phyloP scores from a whole-genome alignment of 768 basidiomycete genomes.

The Naganishia randhawae region DNA sequence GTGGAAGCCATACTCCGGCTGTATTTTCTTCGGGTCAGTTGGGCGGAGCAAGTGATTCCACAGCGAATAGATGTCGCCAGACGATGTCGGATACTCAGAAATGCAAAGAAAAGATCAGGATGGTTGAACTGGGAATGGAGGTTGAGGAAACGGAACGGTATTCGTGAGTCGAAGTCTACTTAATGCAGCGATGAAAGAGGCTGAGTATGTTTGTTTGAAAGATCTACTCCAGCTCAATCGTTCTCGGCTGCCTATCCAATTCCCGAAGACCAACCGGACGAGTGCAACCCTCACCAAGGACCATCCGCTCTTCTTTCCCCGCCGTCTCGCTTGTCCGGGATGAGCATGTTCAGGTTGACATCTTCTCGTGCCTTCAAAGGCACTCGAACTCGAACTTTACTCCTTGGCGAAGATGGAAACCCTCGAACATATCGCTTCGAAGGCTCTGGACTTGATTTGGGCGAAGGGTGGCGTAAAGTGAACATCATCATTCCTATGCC shows the following conservation, averaged over 20 bases:
- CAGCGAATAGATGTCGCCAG: neutral
- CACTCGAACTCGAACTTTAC: slow-evolving; percentile 25
- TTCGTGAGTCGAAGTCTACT: slow-evolving; percentile 30
- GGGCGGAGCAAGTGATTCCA: neutral
- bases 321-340: slow-evolving; percentile 32
- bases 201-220: slow-evolving; percentile 4
- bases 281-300: slow-evolving; percentile 21
- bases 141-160: slow-evolving; percentile 45
- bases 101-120: slow-evolving; percentile 21
- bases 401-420: slow-evolving; percentile 42
- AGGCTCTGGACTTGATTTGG: slow-evolving; percentile 41
- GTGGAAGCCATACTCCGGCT: neutral
- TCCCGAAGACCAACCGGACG: slow-evolving; percentile 41
- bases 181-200: neutral
- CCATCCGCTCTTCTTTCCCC: slow-evolving; percentile 37
- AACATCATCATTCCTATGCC: slow-evolving; percentile 49
- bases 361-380: slow-evolving; percentile 26
- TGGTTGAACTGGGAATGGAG: slow-evolving; percentile 48
- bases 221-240: slow-evolving; percentile 34
- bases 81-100: neutral
- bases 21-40: neutral
- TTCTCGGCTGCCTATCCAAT: slow-evolving; percentile 40
- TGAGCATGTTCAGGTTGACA: slow-evolving; percentile 25
- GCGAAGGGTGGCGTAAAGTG: slow-evolving; percentile 45
- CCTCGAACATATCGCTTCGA: slow-evolving; percentile 47